Evolutionary conservation across 352 stramenopile genomes (phyloP).

Genomic region (Aphanomyces cochlioides): DNA sequence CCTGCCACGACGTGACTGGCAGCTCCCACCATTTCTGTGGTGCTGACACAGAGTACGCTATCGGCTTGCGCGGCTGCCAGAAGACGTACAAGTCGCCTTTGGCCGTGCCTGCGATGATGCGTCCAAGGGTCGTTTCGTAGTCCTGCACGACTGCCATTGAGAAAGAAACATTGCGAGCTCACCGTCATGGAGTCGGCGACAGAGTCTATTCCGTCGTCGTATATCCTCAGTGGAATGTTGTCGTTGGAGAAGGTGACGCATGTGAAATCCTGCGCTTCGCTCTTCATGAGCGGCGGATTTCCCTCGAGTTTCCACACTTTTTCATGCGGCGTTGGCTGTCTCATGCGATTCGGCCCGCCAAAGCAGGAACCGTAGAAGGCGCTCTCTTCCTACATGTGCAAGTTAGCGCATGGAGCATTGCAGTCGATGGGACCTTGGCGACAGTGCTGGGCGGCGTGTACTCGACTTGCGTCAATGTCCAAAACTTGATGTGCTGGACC

Average conservation of each 20-base stretch:
- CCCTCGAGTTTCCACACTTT: conserved; percentile 74
- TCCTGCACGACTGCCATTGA: conserved; percentile 31
- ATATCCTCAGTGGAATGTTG: conserved; percentile 53
- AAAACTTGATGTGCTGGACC: conserved; percentile 71
- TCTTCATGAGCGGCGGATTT: conserved; percentile 67
- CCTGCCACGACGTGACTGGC: conserved; percentile 54
- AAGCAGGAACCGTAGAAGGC: conserved; percentile 63
- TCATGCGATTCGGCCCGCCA: conserved; percentile 44
- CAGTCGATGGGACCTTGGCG: conserved; percentile 32
- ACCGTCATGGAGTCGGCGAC: conserved; percentile 34
- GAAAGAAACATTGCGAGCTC: too few species aligned
- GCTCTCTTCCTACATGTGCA: conserved; percentile 38
- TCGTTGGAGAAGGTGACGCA: conserved; percentile 66
- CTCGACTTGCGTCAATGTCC: conserved; percentile 59
- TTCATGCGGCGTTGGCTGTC: conserved; percentile 50
- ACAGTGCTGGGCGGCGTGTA: conserved; percentile 42
- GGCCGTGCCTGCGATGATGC: conserved; percentile 56
- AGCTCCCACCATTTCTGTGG: conserved; percentile 75
- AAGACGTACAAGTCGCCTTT: conserved; percentile 70
- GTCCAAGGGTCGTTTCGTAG: conserved; percentile 55
- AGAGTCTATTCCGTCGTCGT: conserved; percentile 48
- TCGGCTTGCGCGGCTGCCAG: conserved; percentile 49
- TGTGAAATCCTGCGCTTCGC: conserved; percentile 68
- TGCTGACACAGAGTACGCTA: conserved; percentile 37
- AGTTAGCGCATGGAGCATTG: background rate